These are phyloP conservation scores for Odontarrhena argentea DNA, from an alignment of 345 rosid species.

Conservation along the genomic window DNA sequence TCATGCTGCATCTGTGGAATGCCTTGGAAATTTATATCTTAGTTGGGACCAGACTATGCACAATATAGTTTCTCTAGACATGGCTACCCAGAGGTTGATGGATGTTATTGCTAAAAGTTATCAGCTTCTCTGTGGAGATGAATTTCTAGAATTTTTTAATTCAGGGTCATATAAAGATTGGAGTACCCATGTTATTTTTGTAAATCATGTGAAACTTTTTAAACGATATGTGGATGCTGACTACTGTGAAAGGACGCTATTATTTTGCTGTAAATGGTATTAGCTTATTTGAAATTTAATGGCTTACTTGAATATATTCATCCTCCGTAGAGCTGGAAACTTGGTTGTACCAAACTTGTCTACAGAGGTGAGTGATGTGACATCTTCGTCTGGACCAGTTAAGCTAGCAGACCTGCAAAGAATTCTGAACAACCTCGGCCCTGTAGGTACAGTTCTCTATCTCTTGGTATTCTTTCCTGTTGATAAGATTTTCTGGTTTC, in stretches of 20 bases:
- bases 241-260: neutral
- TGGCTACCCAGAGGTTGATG: neutral
- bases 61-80: constrained; percentile 20
- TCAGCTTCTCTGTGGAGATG: constrained; percentile 9
- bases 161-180: constrained; percentile 3
- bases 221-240: neutral
- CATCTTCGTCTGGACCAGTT: constrained; percentile 86
- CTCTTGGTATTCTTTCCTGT: neutral
- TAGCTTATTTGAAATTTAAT: constrained; percentile 14
- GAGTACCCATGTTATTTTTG: neutral
- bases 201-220: constrained; percentile 2
- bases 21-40: constrained; percentile 8
- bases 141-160: neutral
- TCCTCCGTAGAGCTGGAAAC: constrained; percentile 72
- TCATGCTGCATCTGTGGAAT: constrained; percentile 12
- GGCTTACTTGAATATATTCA: constrained; percentile 17
- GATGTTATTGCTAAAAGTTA: constrained; percentile 5
- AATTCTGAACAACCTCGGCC: constrained; percentile 78
- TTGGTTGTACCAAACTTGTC: constrained; percentile 60
- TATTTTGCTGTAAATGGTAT: constrained; percentile 2
- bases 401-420: constrained; percentile 87
- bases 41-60: constrained; percentile 6
- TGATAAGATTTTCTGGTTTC: constrained; percentile 11
- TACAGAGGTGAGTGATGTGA: constrained; percentile 71
- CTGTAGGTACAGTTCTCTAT: constrained; percentile 55